These are phyloP conservation scores for Fagus crenata DNA, from an alignment of 306 rosid species.

Conservation along the genomic window DNA sequence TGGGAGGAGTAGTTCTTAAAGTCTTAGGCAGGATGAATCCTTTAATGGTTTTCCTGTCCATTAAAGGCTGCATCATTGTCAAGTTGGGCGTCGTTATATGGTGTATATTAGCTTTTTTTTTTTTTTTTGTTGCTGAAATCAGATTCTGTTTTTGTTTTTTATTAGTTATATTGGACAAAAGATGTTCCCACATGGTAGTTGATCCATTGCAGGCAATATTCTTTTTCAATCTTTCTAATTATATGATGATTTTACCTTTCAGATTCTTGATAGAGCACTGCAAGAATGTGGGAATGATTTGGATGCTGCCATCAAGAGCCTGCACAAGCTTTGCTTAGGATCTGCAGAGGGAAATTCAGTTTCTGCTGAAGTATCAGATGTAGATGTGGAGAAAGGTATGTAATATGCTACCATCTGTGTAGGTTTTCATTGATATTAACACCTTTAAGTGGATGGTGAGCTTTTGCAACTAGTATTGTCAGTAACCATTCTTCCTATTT, in stretches of 20 bases:
- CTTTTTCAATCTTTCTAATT: background rate
- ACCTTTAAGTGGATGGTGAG: background rate
- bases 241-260: constrained; percentile 31
- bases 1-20: too few relatives aligned
- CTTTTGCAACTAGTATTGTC: background rate
- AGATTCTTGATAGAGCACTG: constrained; percentile 79
- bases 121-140: background rate
- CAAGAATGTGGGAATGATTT: constrained; percentile 79
- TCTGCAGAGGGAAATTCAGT: constrained; percentile 37
- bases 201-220: background rate
- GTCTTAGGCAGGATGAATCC: background rate
- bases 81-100: background rate
- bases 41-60: background rate
- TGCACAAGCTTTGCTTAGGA: constrained; percentile 68
- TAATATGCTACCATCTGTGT: background rate
- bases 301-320: constrained; percentile 77
- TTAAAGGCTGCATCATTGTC: background rate
- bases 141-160: background rate
- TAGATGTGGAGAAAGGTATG: constrained; percentile 50
- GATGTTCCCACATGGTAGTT: background rate
- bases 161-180: background rate
- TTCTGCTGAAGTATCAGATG: constrained; percentile 36
- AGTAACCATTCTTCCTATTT: background rate
- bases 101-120: background rate
- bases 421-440: background rate